Conservation (phyloP, 441 rosid genomes). For the Populus hybrid region DNA sequence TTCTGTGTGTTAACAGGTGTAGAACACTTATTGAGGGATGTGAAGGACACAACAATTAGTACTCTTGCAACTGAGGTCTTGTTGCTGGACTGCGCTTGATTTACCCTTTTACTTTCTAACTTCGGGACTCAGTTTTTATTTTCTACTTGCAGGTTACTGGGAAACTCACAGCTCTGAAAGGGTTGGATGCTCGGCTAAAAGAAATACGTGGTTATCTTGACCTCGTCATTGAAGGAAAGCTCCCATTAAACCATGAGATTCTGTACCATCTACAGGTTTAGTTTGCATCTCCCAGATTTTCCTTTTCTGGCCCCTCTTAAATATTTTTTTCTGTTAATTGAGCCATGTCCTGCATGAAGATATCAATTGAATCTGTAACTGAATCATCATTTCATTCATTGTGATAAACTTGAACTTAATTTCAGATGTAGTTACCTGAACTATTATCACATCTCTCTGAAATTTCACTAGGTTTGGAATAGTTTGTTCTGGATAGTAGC, state of each 20-base stretch:
- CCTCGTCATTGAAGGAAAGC: slow-evolving; percentile 50
- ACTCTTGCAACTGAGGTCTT: slow-evolving; percentile 84
- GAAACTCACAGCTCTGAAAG: slow-evolving; percentile 57
- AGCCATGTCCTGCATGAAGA: neutral
- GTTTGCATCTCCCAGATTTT: neutral
- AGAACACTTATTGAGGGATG: slow-evolving; percentile 85
- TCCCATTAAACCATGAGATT: slow-evolving; percentile 60
- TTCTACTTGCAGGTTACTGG: slow-evolving; percentile 38
- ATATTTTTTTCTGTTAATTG: neutral
- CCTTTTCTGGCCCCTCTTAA: neutral
- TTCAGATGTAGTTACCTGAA: neutral
- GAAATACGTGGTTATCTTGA: slow-evolving; percentile 53
- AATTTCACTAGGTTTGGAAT: neutral
- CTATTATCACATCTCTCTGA: no score
- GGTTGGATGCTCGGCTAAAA: slow-evolving; percentile 55
- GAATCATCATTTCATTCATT: neutral
- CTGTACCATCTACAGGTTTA: slow-evolving; percentile 57
- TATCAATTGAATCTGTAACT: neutral
- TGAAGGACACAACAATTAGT: slow-evolving; percentile 83
- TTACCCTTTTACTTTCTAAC: neutral
- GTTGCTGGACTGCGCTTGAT: slow-evolving; percentile 11
- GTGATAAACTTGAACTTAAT: neutral
- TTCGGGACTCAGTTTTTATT: neutral
- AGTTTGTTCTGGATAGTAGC: neutral
- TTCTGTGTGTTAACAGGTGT: slow-evolving; percentile 45